Conservation (phyloP, 306 rosid genomes). For the Quercus aquifolioides region DNA sequence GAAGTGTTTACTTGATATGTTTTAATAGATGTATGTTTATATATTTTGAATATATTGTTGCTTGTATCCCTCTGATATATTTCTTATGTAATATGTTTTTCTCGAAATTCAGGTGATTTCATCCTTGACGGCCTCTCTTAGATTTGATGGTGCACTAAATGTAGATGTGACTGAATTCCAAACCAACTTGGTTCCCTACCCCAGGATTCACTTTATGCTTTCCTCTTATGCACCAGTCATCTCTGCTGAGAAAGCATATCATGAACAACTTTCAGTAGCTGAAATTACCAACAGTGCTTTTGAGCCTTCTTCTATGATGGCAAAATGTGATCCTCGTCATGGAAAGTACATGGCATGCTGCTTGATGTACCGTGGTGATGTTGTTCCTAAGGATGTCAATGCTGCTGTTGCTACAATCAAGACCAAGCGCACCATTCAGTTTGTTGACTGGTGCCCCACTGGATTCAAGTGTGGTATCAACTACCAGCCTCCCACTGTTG, state of each 20-base stretch:
- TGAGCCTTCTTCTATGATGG: conserved; percentile 1
- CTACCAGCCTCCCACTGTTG: conserved; percentile 4
- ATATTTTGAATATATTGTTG: no score
- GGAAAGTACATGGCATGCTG: conserved; percentile 5
- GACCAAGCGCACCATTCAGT: conserved; percentile 5
- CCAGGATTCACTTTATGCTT: conserved; percentile 1
- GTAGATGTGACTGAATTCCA: conserved; percentile 7
- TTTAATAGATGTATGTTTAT: no score
- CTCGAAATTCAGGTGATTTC: neutral
- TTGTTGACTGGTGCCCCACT: neutral
- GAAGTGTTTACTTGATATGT: no score
- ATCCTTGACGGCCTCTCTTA: conserved; percentile 6
- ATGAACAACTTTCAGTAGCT: conserved; percentile 4
- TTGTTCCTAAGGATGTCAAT: conserved; percentile 5
- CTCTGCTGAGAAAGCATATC: neutral
- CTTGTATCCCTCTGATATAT: no score
- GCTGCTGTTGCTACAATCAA: neutral
- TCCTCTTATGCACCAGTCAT: conserved; percentile 10
- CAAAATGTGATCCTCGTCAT: conserved; percentile 5
- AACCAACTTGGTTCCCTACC: conserved; percentile 4
- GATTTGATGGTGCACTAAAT: conserved; percentile 7
- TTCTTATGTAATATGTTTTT: no score
- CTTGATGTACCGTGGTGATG: conserved; percentile 3
- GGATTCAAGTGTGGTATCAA: conserved; percentile 11
- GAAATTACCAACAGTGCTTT: neutral